Evolutionary conservation across 2,329 filamentous ascomycete genomes (phyloP), one percentile per base, ranked within the genome.

Genomic region (Sarocladium kiliense): DNA sequence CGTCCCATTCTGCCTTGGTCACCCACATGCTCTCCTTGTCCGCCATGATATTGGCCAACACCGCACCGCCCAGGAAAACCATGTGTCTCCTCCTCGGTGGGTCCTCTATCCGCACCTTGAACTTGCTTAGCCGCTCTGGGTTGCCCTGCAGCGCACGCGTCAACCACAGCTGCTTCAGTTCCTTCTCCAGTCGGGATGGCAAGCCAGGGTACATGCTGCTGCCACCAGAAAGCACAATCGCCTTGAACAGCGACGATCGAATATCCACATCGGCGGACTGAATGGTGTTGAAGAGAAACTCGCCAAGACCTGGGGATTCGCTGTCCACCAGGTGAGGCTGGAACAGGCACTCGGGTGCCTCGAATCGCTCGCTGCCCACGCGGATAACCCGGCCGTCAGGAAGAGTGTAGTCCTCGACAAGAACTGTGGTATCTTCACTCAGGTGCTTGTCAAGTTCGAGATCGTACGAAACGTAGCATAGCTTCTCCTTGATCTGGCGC

Each of bases 1-100:
- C 94, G 67, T 94, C 83, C 94, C 94, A 99, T 74, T 99, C 94
- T 66, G 89, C 82, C 80, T 96, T 96, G 63, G 88, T 89, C 67
- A 99, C 92, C 94, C 94, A 99, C 94, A 97, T 97, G 71, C 87
- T 89, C 72, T 97, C 91, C 77, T 97, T 97, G 75, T 97, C 92
- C 45, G 94, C 92, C 88, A 99, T 97, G 72, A 99, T 95, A 71
- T 97, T 97, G 64, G 94, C 94, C 65, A 99, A 78, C 59, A 99
- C 94, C 25, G 94, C 94, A 64, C 94, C 94, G 57, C 94, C 94
- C 55, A 99, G 76, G 81, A 99, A 97, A n/a, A 99, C 94, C 92
- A 99, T 97, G 78, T 99, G 94, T 73, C 93, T 83, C 76, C 94
- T 84, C 74, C 94, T 84, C 32, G 94, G 94, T 53, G 94, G 94